These are phyloP conservation scores for Phytopythium aichiense DNA, from an alignment of 352 stramenopile species.

Conservation along the genomic window DNA sequence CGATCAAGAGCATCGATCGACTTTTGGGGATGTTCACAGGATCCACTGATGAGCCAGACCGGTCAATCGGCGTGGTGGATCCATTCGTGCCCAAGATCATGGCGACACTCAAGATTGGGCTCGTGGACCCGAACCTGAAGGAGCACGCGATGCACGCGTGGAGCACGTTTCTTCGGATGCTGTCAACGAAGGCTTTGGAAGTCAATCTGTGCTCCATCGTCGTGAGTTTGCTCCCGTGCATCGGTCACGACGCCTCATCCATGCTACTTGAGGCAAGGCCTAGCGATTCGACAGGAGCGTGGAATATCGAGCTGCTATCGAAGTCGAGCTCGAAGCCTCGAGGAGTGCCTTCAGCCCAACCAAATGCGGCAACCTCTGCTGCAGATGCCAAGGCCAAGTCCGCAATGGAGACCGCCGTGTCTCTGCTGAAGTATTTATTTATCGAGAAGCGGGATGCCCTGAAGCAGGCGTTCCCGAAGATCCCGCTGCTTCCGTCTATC, in stretches of 20 bases:
- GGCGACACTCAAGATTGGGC: slow-evolving; percentile 80
- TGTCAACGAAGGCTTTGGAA: slow-evolving; percentile 76
- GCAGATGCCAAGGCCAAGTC: not conserved
- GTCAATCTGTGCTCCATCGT: slow-evolving; percentile 85
- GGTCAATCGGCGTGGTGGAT: slow-evolving; percentile 53
- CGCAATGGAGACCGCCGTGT: slow-evolving; percentile 22
- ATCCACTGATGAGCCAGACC: slow-evolving; percentile 18
- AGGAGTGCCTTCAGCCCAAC: not conserved
- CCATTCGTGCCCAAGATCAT: slow-evolving; percentile 88
- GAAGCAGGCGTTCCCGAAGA: slow-evolving; percentile 56
- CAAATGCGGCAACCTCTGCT: not conserved
- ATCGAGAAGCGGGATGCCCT: slow-evolving; percentile 61
- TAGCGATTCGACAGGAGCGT: slow-evolving; percentile 1
- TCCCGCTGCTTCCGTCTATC: slow-evolving; percentile 64
- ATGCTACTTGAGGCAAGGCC: slow-evolving; percentile 29
- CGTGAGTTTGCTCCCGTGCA: slow-evolving; percentile 79
- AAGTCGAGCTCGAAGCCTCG: not conserved
- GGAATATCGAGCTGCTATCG: slow-evolving; percentile 42
- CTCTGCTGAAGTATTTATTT: slow-evolving; percentile 66
- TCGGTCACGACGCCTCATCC: slow-evolving; percentile 37
- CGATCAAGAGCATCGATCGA: slow-evolving; percentile 69
- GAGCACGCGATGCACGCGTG: slow-evolving; percentile 64
- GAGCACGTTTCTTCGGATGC: slow-evolving; percentile 74
- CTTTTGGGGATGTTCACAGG: slow-evolving; percentile 64
- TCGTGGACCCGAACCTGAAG: slow-evolving; percentile 52